A percentile compares a stretch with the other conserved stretches of the same genome.
Evolutionary conservation across 805 yeast species (phyloP).

Genomic region (Candida montana): DNA sequence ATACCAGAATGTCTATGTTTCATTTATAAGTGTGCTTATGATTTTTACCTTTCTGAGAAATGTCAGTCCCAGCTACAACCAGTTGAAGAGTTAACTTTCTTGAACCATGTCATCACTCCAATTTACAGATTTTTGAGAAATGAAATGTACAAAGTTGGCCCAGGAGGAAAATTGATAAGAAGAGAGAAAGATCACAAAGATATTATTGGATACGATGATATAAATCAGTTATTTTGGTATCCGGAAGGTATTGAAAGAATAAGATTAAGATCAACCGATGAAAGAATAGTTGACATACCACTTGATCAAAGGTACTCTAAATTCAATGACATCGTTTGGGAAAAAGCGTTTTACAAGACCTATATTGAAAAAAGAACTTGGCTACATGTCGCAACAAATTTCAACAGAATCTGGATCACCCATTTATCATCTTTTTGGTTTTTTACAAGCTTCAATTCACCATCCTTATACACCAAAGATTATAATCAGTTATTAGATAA

Average conservation of each 20-base stretch:
- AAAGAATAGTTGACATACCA: conserved; percentile 45
- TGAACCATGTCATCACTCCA: conserved; percentile 70
- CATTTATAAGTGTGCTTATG: conserved; percentile 74
- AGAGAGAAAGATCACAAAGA: conserved; percentile 59
- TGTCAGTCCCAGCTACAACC: conserved; percentile 24
- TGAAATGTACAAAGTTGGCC: conserved; percentile 47
- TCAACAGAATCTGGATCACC: conserved; percentile 74
- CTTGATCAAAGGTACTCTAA: conserved; percentile 47
- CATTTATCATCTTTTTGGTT: conserved; percentile 77
- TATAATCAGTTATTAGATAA: conserved; percentile 50
- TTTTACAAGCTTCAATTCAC: conserved; percentile 65
- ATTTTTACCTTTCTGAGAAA: conserved; percentile 46
- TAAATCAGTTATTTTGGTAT: conserved; percentile 86
- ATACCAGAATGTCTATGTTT: conserved; percentile 88
- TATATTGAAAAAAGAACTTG: conserved; percentile 70
- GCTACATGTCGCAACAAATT: conserved; percentile 69
- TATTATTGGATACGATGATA: conserved; percentile 83
- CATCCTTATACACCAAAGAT: conserved; percentile 58
- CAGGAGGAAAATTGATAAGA: conserved; percentile 37
- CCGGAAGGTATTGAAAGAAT: conserved; percentile 62
- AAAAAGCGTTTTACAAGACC: conserved; percentile 63
- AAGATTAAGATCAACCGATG: conserved; percentile 34
- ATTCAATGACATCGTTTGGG: conserved; percentile 59
- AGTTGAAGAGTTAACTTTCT: conserved; percentile 35
- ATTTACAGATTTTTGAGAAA: conserved; percentile 54